Conservation (phyloP, 768 basidiomycete genomes). For the Suillus sp. region DNA sequence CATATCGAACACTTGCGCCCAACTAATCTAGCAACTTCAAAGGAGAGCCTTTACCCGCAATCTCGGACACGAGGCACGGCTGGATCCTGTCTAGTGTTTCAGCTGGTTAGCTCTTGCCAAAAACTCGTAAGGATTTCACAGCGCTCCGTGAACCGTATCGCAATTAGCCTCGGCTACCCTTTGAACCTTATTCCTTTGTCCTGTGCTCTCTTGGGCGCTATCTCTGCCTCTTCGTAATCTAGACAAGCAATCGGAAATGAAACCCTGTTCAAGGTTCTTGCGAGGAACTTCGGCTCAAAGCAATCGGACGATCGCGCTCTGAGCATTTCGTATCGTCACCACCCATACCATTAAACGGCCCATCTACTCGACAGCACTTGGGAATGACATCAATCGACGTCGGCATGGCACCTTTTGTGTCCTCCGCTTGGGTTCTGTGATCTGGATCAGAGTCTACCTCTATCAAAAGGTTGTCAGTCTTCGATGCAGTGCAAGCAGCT, state of each 20-base stretch:
- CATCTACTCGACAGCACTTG: background rate
- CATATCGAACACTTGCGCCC: constrained; percentile 23
- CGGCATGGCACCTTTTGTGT: constrained; percentile 8
- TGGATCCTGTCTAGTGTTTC: constrained; percentile 9
- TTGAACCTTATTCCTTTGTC: constrained; percentile 26
- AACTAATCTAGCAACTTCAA: constrained; percentile 35
- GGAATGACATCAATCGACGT: constrained; percentile 4
- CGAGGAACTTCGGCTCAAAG: background rate
- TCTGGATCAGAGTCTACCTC: constrained; percentile 5
- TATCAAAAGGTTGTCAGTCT: constrained; percentile 5
- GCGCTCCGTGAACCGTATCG: constrained; percentile 19
- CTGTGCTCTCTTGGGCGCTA: background rate
- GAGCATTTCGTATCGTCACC: background rate
- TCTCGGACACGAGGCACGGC: constrained; percentile 18
- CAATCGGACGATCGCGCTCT: background rate
- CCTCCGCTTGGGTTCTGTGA: constrained; percentile 3
- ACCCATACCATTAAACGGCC: background rate
- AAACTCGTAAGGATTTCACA: constrained; percentile 15
- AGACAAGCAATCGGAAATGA: background rate
- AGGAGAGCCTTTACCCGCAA: constrained; percentile 22
- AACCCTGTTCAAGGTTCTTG: background rate
- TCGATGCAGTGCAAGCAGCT: constrained; percentile 10
- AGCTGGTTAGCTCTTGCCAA: constrained; percentile 20
- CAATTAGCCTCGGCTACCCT: constrained; percentile 20
- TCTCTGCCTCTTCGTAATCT: background rate